Evolutionary conservation across 2,329 filamentous ascomycete species (phyloP).

Genomic region (Monilinia aucupariae): DNA sequence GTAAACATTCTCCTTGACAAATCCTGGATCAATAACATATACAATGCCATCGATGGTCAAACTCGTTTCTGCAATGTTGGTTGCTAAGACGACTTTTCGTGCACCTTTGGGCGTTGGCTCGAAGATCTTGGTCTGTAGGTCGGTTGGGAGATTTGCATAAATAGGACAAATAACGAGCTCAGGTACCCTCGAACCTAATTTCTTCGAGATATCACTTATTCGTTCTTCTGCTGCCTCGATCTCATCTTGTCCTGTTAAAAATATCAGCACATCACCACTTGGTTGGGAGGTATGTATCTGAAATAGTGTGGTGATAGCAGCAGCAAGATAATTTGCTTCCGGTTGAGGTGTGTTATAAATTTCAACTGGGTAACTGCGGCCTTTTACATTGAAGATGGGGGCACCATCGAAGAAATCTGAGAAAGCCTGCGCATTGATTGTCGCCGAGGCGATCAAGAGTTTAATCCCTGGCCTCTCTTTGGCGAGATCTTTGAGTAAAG

Average conservation of each 20-base stretch:
- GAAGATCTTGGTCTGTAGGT: constrained; percentile 89
- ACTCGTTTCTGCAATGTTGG: constrained; percentile 95
- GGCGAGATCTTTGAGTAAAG: constrained; percentile 82
- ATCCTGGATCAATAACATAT: constrained; percentile 92
- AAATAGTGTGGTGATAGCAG: constrained; percentile 87
- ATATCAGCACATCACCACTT: constrained; percentile 85
- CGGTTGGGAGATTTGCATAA: constrained; percentile 87
- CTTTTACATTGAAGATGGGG: constrained; percentile 92
- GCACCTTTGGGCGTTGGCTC: constrained; percentile 81
- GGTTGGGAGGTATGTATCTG: constrained; percentile 88
- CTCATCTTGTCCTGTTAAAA: constrained; percentile 92
- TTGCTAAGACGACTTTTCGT: constrained; percentile 87
- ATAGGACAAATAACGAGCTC: constrained; percentile 90
- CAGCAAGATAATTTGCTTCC: constrained; percentile 88
- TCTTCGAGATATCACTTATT: constrained; percentile 77
- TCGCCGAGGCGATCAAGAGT: constrained; percentile 87
- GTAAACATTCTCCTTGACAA: constrained; percentile 92
- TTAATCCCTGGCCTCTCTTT: constrained; percentile 79
- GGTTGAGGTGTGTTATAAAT: constrained; percentile 87
- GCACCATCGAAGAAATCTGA: constrained; percentile 86
- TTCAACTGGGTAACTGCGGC: constrained; percentile 81
- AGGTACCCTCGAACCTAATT: constrained; percentile 76
- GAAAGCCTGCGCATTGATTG: constrained; percentile 91
- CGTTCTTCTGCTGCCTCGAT: constrained; percentile 84
- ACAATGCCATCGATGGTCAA: constrained; percentile 94